Percentiles rank a stretch among this genome's conserved stretches.
Conservation (phyloP, 306 rosid species). For the Medicago ruthenica region DNA sequence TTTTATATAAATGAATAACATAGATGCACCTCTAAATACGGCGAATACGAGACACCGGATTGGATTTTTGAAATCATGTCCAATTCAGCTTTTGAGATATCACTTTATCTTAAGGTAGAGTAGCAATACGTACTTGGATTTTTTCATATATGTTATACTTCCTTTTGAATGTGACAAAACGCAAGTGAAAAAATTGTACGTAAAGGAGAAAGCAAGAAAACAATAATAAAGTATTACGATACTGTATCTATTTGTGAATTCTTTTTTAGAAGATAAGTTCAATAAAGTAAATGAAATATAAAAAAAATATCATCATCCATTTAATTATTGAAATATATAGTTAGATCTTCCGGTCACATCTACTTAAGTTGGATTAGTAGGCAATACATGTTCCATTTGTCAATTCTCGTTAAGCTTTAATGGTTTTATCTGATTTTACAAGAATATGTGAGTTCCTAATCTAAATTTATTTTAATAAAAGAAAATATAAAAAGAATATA, state of each 20-base stretch:
- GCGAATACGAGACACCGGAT: background rate
- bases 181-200: background rate
- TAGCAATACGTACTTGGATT: background rate
- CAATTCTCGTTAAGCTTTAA: background rate
- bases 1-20: no score
- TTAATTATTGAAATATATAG: no score
- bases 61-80: no score
- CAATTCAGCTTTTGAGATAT: conserved; percentile 7
- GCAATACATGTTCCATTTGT: background rate
- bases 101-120: background rate
- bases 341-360: background rate
- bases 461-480: background rate
- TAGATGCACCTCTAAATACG: no score
- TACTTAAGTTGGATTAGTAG: background rate
- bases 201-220: background rate
- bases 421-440: background rate
- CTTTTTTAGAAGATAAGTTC: background rate
- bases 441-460: background rate
- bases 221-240: background rate
- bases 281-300: background rate
- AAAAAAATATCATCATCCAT: background rate
- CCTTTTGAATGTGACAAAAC: conserved; percentile 25
- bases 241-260: background rate
- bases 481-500: background rate
- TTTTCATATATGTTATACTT: background rate